These are phyloP conservation scores for Fusarium oligoseptatum DNA, from an alignment of 2,329 filamentous ascomycete genomes.

Conservation along the genomic window DNA sequence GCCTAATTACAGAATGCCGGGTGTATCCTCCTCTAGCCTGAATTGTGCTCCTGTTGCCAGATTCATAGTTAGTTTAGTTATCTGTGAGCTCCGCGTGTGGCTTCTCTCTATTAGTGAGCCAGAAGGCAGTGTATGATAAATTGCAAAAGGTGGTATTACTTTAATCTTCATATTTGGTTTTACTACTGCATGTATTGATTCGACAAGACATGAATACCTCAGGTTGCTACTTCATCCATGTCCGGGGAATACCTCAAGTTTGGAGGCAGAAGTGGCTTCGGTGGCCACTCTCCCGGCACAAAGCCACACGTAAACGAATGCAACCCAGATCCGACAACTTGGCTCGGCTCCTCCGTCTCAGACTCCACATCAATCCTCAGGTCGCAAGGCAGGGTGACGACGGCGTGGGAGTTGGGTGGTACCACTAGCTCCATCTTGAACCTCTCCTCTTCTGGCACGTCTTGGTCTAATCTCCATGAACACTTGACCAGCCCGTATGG, in stretches of 20 bases:
- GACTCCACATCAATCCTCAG: neutral
- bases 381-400: neutral
- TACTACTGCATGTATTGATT: no score
- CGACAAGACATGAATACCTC: no score
- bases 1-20: no score
- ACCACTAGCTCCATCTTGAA: neutral
- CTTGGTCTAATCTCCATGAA: neutral
- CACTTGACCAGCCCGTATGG: neutral
- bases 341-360: neutral
- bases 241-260: neutral
- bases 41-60: no score
- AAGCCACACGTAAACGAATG: neutral
- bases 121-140: no score
- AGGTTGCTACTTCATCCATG: neutral
- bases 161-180: no score
- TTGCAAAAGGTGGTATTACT: no score
- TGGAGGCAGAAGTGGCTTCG: neutral
- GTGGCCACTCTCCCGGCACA: neutral
- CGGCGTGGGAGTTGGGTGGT: neutral
- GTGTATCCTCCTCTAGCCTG: no score
- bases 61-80: no score
- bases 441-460: neutral
- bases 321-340: neutral
- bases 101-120: no score
- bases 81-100: no score